These are phyloP conservation scores for Spongospora subterranea DNA, from an alignment of 208 protist genomes.

Conservation along the genomic window DNA sequence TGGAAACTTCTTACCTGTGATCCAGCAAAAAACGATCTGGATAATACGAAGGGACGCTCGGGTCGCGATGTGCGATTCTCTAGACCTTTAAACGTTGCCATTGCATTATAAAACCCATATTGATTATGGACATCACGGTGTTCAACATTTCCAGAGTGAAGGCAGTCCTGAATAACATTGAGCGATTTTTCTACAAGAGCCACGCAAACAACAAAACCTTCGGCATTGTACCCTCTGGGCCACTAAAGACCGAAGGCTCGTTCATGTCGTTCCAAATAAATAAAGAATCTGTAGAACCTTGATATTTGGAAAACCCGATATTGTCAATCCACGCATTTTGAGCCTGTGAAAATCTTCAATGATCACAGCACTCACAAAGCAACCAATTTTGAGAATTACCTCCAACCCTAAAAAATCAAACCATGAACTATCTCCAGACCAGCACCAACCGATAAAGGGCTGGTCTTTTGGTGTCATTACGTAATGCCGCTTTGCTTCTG, in stretches of 20 bases:
- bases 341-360: conserved; percentile 70
- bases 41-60: conserved; percentile 95
- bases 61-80: conserved; percentile 75
- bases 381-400: background rate
- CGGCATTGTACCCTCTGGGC: conserved; percentile 89
- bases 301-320: conserved; percentile 60
- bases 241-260: conserved; percentile 94
- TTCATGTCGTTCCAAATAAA: conserved; percentile 99
- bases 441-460: conserved; percentile 91
- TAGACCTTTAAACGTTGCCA: conserved; percentile 79
- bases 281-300: conserved; percentile 83
- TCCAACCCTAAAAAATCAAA: conserved; percentile 88
- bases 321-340: conserved; percentile 69
- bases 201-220: conserved; percentile 66
- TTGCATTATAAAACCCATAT: conserved; percentile 86
- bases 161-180: conserved; percentile 80
- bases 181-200: background rate
- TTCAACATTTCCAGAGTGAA: conserved; percentile 76
- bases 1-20: conserved; percentile 81
- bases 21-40: conserved; percentile 97
- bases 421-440: conserved; percentile 90
- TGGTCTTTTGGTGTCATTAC: conserved; percentile 65
- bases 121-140: conserved; percentile 97
- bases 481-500: conserved; percentile 55
- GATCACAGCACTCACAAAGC: background rate